Evolutionary conservation across 1,284 basidiomycete species (phyloP).

Genomic region (Cutaneotrichosporon cavernicola): DNA sequence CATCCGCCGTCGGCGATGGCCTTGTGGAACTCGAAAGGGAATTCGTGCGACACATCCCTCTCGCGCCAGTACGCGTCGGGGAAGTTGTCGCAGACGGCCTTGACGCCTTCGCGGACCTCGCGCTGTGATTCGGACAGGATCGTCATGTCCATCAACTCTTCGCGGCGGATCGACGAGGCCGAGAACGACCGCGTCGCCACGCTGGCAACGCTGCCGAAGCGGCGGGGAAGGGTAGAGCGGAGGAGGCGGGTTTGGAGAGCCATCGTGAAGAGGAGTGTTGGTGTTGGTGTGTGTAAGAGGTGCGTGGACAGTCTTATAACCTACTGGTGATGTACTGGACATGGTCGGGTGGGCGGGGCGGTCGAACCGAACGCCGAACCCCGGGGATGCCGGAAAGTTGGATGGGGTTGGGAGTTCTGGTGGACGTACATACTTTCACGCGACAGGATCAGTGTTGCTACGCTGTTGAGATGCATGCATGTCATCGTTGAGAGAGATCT

Average conservation of each 20-base stretch:
- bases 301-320: neutral
- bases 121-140: conserved; percentile 25
- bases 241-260: conserved; percentile 4
- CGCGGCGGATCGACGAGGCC: conserved; percentile 4
- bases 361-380: conserved; percentile 8
- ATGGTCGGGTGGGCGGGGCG: neutral
- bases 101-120: conserved; percentile 20
- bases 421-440: no score
- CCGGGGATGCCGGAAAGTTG: conserved; percentile 6
- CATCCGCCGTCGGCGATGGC: conserved; percentile 24
- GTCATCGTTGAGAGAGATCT: no score
- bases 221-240: conserved; percentile 1
- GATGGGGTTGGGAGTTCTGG: neutral
- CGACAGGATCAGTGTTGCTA: no score
- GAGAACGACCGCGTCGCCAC: conserved; percentile 15
- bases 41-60: conserved; percentile 18
- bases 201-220: neutral
- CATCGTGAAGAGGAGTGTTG: neutral
- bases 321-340: neutral
- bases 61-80: conserved; percentile 27
- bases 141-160: conserved; percentile 23
- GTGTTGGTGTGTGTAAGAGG: neutral
- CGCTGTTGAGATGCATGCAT: no score
- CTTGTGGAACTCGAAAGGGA: conserved; percentile 28
- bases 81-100: conserved; percentile 13